phyloP scores from a whole-genome alignment of 768 basidiomycete genomes.

The Russula abietina region DNA sequence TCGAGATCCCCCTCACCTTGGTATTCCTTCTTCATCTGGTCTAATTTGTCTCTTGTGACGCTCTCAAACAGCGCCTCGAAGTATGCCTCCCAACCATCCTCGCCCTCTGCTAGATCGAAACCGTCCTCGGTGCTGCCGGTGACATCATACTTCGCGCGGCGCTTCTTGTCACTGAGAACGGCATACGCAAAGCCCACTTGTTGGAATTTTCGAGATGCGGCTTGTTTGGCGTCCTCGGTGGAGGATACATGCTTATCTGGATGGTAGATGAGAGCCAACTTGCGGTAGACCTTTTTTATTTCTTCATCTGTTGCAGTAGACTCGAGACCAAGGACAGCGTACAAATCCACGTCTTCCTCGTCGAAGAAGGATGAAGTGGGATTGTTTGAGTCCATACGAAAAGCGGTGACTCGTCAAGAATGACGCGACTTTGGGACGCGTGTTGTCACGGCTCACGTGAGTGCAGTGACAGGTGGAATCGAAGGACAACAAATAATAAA shows the following conservation, averaged over 20 bases:
- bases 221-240: constrained; percentile 52
- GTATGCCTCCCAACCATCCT: constrained; percentile 93
- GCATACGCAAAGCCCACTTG: constrained; percentile 94
- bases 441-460: constrained; percentile 15
- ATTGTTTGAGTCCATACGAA: constrained; percentile 42
- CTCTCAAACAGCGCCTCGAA: constrained; percentile 86
- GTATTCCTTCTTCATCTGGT: constrained; percentile 91
- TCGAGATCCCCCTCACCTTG: constrained; percentile 79
- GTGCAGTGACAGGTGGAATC: background rate
- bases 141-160: constrained; percentile 71
- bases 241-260: constrained; percentile 82
- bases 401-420: background rate
- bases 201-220: constrained; percentile 76
- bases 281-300: constrained; percentile 81
- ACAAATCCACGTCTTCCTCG: constrained; percentile 71
- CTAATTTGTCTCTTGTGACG: constrained; percentile 78
- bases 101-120: constrained; percentile 61
- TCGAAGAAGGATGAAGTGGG: constrained; percentile 75
- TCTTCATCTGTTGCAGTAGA: constrained; percentile 53
- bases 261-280: constrained; percentile 73
- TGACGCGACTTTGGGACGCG: background rate
- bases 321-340: constrained; percentile 59
- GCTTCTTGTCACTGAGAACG: constrained; percentile 72
- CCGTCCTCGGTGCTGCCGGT: constrained; percentile 85
- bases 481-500: background rate